Evolutionary conservation across 345 rosid genomes (phyloP), one percentile per base, ranked within the genome.

Genomic region (Boechera divaricarpa): DNA sequence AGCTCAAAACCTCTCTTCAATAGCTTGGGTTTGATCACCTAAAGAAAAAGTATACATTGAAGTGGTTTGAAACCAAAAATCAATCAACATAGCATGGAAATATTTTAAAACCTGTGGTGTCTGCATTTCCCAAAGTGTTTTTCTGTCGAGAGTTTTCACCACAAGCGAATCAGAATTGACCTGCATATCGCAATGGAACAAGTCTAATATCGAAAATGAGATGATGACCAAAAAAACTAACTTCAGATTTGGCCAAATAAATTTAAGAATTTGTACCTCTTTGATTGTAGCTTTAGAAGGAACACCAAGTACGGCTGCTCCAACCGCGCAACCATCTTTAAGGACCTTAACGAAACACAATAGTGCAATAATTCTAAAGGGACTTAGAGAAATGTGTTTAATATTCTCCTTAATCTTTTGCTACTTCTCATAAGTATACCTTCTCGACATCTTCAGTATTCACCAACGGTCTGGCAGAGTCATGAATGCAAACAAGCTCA

Each of bases 221-320:
- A 66, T 33, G 52, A 36, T 55, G 21, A 35, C 38, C 13, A 9
- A 42, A 45, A 13, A 28, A 31, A 32, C 2, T 35, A 28, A 16
- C 24, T 28, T 28, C 29, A 15, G 18, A 16, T 39, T 18, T 38
- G 35, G n/a, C 10, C 35, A 11, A 5, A 36, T n/a, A 5, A n/a
- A 7, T 33, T 28, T 16, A 67, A 47, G 76, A 47, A 1, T 10
- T 1, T 9, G 47, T 78, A 91, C 98, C 96, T 94, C 98, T 77
- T 94, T 94, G 65, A 94, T 94, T 47, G 98, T 94, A 82, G 98
- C 98, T 85, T 94, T 94, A 10, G 83, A 87, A 62, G 95, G 97
- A 80, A 94, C 97, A 72, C 98, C 98, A 51, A 92, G 97, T 9
- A 92, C 97, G 18, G 98, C 97, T 79, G 98, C 98, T 80, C 98